phyloP scores from a whole-genome alignment of 306 rosid species.

The Citrullus mucosospermus region DNA sequence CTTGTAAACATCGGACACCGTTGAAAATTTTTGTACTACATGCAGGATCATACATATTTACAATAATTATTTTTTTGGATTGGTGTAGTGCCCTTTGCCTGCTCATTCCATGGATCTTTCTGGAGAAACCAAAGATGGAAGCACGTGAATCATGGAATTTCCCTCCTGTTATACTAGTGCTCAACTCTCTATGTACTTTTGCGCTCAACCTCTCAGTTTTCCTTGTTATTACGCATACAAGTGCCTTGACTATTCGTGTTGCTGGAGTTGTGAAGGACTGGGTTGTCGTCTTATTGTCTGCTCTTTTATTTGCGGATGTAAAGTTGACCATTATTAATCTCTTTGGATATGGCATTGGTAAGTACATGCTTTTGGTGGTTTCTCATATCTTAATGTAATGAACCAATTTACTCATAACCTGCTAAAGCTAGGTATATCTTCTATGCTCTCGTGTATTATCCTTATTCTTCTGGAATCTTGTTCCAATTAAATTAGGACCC shows the following conservation, averaged over 20 bases:
- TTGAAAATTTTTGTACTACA: background rate
- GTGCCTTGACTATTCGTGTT: constrained; percentile 97
- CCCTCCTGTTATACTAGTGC: constrained; percentile 61
- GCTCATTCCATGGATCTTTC: constrained; percentile 86
- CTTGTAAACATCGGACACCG: background rate
- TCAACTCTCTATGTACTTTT: constrained; percentile 90
- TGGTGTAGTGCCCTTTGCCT: constrained; percentile 85
- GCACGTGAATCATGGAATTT: constrained; percentile 73
- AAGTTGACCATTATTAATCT: constrained; percentile 83
- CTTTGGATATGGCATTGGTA: constrained; percentile 87
- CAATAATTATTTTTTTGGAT: background rate
- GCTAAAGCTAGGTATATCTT: background rate
- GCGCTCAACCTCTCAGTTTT: constrained; percentile 95
- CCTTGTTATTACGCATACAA: constrained; percentile 92
- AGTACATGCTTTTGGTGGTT: constrained; percentile 17
- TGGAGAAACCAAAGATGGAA: constrained; percentile 84
- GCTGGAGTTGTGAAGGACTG: constrained; percentile 99
- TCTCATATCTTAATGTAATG: background rate
- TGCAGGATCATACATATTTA: background rate
- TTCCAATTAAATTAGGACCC: background rate
- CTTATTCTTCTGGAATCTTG: background rate
- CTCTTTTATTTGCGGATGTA: constrained; percentile 85
- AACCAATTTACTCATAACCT: background rate
- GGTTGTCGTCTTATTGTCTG: constrained; percentile 92
- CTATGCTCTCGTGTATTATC: background rate